Conservation (phyloP, 306 rosid genomes). For the Vigna trinervia region DNA sequence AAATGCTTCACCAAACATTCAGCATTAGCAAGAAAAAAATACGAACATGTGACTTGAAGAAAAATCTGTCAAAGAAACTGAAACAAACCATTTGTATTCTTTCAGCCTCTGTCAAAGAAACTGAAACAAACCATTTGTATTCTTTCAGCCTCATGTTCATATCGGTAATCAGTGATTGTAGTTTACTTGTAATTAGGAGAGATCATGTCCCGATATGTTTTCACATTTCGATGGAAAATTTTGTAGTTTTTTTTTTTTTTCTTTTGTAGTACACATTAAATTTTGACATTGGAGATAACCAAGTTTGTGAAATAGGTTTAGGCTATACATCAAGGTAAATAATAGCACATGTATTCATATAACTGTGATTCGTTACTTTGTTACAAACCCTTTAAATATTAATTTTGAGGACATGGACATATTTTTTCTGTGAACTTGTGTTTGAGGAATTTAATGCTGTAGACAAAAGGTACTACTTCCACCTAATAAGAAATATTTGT, state of each 20-base stretch:
- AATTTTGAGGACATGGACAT: slow-evolving; percentile 8
- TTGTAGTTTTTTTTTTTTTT: slow-evolving; percentile 35
- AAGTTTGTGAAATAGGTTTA: slow-evolving; percentile 39
- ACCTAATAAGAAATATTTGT: neutral
- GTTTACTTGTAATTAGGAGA: slow-evolving; percentile 7
- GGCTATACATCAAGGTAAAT: slow-evolving; percentile 20
- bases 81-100: neutral
- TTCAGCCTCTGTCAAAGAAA: neutral
- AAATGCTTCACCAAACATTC: slow-evolving; percentile 84
- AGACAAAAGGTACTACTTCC: neutral
- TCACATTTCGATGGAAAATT: slow-evolving; percentile 50
- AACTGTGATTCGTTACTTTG: slow-evolving; percentile 33
- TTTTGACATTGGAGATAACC: slow-evolving; percentile 37
- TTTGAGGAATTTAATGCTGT: neutral
- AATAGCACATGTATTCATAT: slow-evolving; percentile 24
- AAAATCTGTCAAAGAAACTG: slow-evolving; percentile 3
- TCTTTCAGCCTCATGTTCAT: neutral
- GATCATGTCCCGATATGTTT: slow-evolving; percentile 27
- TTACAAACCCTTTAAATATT: slow-evolving; percentile 11
- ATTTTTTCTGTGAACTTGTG: neutral
- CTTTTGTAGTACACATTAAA: slow-evolving; percentile 13
- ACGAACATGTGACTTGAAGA: slow-evolving; percentile 37
- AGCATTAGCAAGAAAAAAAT: slow-evolving; percentile 40
- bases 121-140: neutral
- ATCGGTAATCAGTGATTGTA: neutral